Conservation (phyloP, 2,329 filamentous ascomycete species). For the Aspergillus pseudoterreus region DNA sequence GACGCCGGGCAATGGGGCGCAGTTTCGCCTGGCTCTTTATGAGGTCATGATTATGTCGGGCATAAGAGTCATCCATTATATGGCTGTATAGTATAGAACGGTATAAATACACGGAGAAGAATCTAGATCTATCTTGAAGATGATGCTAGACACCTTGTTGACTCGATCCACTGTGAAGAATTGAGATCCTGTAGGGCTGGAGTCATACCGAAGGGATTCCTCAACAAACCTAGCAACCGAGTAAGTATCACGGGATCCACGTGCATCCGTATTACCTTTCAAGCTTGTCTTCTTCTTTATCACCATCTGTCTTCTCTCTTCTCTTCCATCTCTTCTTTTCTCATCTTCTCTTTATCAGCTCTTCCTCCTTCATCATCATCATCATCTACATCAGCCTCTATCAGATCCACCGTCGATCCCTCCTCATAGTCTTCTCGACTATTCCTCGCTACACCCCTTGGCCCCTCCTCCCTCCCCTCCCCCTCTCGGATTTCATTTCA, state of each 20-base stretch:
- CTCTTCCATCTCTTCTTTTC: slow-evolving; percentile 1
- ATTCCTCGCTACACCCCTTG: neutral
- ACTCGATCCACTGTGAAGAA: too few species aligned
- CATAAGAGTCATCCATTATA: neutral
- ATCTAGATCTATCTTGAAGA: neutral
- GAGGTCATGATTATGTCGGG: slow-evolving; percentile 9
- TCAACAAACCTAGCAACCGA: too few species aligned
- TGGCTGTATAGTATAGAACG: neutral
- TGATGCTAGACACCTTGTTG: too few species aligned
- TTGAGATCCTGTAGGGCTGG: neutral
- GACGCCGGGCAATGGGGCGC: slow-evolving; percentile 1
- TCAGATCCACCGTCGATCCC: neutral
- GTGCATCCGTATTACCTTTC: slow-evolving; percentile 7
- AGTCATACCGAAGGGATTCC: too few species aligned
- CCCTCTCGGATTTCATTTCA: too few species aligned
- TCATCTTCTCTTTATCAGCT: slow-evolving; percentile 2
- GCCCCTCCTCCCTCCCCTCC: neutral
- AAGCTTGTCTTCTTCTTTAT: slow-evolving; percentile 9
- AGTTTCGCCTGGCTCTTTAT: slow-evolving; percentile 1
- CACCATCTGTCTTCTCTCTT: neutral
- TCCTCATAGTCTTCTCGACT: neutral
- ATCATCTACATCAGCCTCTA: neutral
- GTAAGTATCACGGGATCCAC: neutral
- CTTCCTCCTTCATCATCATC: neutral
- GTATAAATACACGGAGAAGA: neutral